Evolutionary conservation across 208 protist genomes (phyloP), one percentile per base, ranked within the genome.

Genomic region (Acanthamoeba lenticulata): DNA sequence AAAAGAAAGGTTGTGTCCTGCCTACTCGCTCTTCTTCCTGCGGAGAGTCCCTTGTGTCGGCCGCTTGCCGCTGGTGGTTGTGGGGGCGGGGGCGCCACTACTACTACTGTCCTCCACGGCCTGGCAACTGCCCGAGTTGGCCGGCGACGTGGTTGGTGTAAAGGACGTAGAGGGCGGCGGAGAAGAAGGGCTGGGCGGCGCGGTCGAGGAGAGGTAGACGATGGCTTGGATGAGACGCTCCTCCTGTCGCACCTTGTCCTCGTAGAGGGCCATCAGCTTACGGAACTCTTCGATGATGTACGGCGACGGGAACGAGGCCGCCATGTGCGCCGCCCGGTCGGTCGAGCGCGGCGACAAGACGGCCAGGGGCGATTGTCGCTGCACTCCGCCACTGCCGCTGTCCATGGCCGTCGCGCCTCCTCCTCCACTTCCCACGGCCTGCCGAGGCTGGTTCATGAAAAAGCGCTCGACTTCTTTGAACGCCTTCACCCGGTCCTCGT

Each of bases 181-280:
- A 34, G 60, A 4, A 21, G 65, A 15, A 5, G 65, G 38, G 0
- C 21, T 60, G 13, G 17, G 9, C 52, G 52, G n/a, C 9, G 52
- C 9, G 17, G 52, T 24, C n/a, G 65, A 74, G 0, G 65, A 74
- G 65, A 74, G 65, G 19, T 42, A 40, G 65, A 74, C 65, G 65
- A 74, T 32, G 11, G 65, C 65, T 29, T 74, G 65, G 65, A 74
- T n/a, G 27, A 74, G 65, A 9, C 65, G 21, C 65, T 74, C 65
- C 36, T 74, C 65, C 36, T 74, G 65, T 29, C 65, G 65, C 65
- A 74, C 65, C 36, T 74, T 74, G 65, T 74, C 65, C 65, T 74
- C 65, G 36, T 42, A 74, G 32, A 40, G 15, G 27, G 65, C n/a
- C 65, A 74, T 74, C 65, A 74, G 65, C 65, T 74, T 74, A 15